Base-by-base conservation (phyloP, 441 rosid species). In the Hura crepitans region DNA sequence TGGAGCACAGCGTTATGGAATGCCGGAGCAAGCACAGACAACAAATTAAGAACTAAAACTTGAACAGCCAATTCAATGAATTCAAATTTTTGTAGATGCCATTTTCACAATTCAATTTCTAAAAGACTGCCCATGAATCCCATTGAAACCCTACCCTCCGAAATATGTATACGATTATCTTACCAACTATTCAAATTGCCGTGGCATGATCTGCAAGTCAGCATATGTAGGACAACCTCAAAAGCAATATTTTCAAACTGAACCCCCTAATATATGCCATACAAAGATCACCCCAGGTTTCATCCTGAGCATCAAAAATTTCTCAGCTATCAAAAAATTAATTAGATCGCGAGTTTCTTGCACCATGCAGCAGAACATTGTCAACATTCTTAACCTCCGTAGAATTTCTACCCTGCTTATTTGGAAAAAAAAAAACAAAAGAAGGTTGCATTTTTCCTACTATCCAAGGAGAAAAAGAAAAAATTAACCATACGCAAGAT, bases 1-100 rank as follows among this genome's bases (percentile, higher is more conserved):
- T 65, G 72, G 75, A 30, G 28, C 50, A 62, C 65, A 55, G 33
- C 37, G 46, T 70, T 22, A 62, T 33, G 55, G 12, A 31, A 30
- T 30, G 61, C 58, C 70, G 49, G 54, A 65, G 50, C n/a, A 51
- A 69, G 50, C 50, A 22, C 47, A 70, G 30, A 18, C 55, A 46
- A 31, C 17, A 15, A 65, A 57, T 30, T 47, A 27, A 62, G 65
- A 65, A 20, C 54, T 53, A 47, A 8, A 54, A 45, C 22, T 33
- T 31, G 23, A 43, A 33, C 30, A 72, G 6, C 23, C 35, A 37
- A 14, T 55, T 23, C 37, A 18, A 46, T 43, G 57, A 31, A 59
- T 58, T 20, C 37, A 18, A 31, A 58, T 69, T 18, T 50, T 65
- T 33, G 8, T 23, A 66, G 47, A 54, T 23, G n/a, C 35, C 35